A percentile compares a stretch with the other conserved stretches of the same genome.
phyloP scores from a whole-genome alignment of 768 basidiomycete genomes.

The Leucogyrophana mollusca region DNA sequence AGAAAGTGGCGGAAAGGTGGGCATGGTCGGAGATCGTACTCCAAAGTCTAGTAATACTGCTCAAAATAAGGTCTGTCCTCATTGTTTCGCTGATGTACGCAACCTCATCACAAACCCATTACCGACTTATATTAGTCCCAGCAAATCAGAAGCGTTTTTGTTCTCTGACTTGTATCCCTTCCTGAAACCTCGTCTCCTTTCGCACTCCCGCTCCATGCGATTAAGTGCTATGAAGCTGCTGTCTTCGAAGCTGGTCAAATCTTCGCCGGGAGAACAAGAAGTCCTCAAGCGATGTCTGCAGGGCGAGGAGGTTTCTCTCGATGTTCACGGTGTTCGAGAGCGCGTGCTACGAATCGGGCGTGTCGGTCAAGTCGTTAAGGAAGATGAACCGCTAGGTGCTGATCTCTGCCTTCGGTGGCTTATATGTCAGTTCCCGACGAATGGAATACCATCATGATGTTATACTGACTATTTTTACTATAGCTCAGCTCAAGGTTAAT shows the following conservation, averaged over 20 bases:
- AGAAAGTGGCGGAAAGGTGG: conserved; percentile 48
- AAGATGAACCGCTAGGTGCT: conserved; percentile 49
- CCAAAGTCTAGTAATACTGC: conserved; percentile 49
- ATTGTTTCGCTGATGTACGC: background rate
- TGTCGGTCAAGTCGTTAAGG: conserved; percentile 59
- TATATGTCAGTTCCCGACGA: conserved; percentile 49
- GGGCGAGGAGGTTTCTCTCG: conserved; percentile 78
- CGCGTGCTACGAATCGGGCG: conserved; percentile 76
- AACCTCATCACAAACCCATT: too few relatives aligned
- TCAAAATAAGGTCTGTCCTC: conserved; percentile 43
- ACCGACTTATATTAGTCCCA: conserved; percentile 12
- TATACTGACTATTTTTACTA: too few relatives aligned
- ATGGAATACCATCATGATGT: too few relatives aligned
- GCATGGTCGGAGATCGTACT: conserved; percentile 56
- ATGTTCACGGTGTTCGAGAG: conserved; percentile 81
- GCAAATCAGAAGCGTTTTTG: conserved; percentile 24
- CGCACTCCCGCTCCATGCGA: conserved; percentile 69
- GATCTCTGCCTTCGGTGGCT: conserved; percentile 73
- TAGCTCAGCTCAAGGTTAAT: conserved; percentile 92
- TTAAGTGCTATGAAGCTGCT: conserved; percentile 65
- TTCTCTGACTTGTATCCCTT: conserved; percentile 51
- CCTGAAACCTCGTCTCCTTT: conserved; percentile 59
- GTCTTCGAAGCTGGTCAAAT: conserved; percentile 46
- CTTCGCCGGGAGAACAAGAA: conserved; percentile 44
- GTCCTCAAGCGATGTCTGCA: conserved; percentile 67